phyloP scores from a whole-genome alignment of 441 rosid species.

The Heliophila coronopifolia region DNA sequence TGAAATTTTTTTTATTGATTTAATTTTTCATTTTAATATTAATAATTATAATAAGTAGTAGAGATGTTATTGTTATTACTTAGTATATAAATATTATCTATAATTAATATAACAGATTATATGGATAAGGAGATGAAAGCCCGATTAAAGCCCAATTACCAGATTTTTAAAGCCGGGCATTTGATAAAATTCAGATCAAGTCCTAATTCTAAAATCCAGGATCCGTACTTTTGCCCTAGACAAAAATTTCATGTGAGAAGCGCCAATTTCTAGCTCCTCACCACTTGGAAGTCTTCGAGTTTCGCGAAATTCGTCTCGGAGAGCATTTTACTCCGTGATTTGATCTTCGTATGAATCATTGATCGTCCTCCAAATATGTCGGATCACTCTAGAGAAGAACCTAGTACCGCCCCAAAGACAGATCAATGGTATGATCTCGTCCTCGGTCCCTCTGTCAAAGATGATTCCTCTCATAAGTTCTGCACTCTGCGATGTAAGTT shows the following conservation, averaged over 20 bases:
- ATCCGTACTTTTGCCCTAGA: slow-evolving; percentile 14
- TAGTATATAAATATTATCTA: too few relatives aligned
- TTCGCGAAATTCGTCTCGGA: neutral
- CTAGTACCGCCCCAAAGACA: slow-evolving; percentile 58
- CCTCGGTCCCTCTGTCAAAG: slow-evolving; percentile 62
- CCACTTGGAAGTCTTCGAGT: neutral
- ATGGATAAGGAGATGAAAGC: too few relatives aligned
- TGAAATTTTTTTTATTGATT: too few relatives aligned
- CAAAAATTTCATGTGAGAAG: slow-evolving; percentile 21
- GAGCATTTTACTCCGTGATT: neutral
- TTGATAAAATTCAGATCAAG: too few relatives aligned
- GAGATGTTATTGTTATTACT: too few relatives aligned
- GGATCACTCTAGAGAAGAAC: slow-evolving; percentile 54
- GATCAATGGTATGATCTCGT: slow-evolving; percentile 78
- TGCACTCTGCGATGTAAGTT: slow-evolving; percentile 67
- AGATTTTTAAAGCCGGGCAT: too few relatives aligned
- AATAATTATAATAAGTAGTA: too few relatives aligned
- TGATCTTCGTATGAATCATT: neutral
- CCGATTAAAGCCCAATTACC: too few relatives aligned
- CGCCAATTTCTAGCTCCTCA: slow-evolving; percentile 2
- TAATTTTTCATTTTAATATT: too few relatives aligned
- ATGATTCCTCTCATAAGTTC: slow-evolving; percentile 52
- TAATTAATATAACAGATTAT: too few relatives aligned
- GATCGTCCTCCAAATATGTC: slow-evolving; percentile 37
- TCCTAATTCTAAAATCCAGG: too few relatives aligned